phyloP scores from a whole-genome alignment of 108 stramenopile genomes.

The Skeletonema menzelii region DNA sequence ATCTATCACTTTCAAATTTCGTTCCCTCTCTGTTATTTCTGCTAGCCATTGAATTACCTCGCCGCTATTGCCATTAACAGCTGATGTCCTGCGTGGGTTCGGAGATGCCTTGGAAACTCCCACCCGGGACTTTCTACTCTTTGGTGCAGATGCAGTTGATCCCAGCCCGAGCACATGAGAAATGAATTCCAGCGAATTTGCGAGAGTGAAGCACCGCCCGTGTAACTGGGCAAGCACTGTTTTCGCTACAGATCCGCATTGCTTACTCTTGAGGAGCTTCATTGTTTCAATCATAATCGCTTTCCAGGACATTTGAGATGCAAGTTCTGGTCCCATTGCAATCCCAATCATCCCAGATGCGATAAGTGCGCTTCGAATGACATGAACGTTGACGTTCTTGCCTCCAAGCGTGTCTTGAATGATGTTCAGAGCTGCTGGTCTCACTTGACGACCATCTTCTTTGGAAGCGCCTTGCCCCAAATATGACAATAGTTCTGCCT shows the following conservation, averaged over 20 bases:
- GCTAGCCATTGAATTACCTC: constrained; percentile 63
- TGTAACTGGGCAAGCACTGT: constrained; percentile 50
- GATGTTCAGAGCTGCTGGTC: constrained; percentile 35
- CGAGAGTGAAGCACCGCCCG: constrained; percentile 49
- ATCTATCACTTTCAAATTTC: constrained; percentile 40
- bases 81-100: constrained; percentile 24
- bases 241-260: constrained; percentile 50
- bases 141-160: constrained; percentile 24
- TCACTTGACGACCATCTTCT: constrained; percentile 28
- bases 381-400: constrained; percentile 62
- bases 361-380: constrained; percentile 53
- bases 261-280: constrained; percentile 59
- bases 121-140: constrained; percentile 23
- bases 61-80: constrained; percentile 22
- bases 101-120: constrained; percentile 15
- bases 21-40: constrained; percentile 47
- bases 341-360: constrained; percentile 58
- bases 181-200: constrained; percentile 47
- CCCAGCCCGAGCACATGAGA: constrained; percentile 57
- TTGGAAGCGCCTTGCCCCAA: constrained; percentile 47
- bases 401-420: constrained; percentile 54
- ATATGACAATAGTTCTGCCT: constrained; percentile 55
- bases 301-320: constrained; percentile 47
- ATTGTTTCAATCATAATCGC: constrained; percentile 59
- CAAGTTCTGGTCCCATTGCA: constrained; percentile 45